Evolutionary conservation across 2,329 filamentous ascomycete species (phyloP).

Genomic region (Aureobasidium uvarum): DNA sequence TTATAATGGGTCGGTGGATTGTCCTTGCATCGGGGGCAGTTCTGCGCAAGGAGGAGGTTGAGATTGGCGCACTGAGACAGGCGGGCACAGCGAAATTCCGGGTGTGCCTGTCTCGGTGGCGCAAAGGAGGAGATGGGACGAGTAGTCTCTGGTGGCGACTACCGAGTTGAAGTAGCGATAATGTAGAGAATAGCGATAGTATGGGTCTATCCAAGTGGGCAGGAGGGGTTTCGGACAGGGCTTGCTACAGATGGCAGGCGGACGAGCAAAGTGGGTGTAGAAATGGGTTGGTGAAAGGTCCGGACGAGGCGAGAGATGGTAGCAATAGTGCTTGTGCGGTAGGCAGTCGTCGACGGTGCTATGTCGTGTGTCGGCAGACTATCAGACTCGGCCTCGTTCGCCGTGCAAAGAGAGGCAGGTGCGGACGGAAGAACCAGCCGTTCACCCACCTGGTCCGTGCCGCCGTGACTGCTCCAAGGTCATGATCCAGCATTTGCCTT

Average conservation of each 20-base stretch:
- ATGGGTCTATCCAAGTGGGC: background rate
- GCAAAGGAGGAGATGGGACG: background rate
- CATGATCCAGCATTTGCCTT: background rate
- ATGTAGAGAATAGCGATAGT: background rate
- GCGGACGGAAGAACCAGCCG: slow-evolving; percentile 2
- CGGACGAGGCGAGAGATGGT: background rate
- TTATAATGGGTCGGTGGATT: background rate
- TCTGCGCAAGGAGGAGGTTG: background rate
- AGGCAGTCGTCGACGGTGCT: background rate
- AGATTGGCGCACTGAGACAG: slow-evolving; percentile 23
- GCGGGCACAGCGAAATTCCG: slow-evolving; percentile 20
- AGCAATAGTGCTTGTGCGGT: background rate
- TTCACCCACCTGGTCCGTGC: slow-evolving; percentile 5
- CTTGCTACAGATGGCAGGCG: background rate
- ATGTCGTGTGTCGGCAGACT: slow-evolving; percentile 11
- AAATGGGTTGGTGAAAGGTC: background rate
- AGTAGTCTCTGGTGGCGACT: background rate
- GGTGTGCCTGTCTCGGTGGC: slow-evolving; percentile 24
- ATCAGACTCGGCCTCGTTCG: slow-evolving; percentile 6
- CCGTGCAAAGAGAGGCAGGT: slow-evolving; percentile 16
- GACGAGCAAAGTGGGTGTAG: background rate
- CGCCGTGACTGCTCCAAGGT: background rate
- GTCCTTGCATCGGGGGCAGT: slow-evolving; percentile 23
- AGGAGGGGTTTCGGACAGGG: slow-evolving; percentile 11
- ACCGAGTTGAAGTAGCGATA: background rate